Evolutionary conservation across 345 rosid genomes (phyloP), one percentile per base, ranked within the genome.

Genomic region (Ceriops tagal): DNA sequence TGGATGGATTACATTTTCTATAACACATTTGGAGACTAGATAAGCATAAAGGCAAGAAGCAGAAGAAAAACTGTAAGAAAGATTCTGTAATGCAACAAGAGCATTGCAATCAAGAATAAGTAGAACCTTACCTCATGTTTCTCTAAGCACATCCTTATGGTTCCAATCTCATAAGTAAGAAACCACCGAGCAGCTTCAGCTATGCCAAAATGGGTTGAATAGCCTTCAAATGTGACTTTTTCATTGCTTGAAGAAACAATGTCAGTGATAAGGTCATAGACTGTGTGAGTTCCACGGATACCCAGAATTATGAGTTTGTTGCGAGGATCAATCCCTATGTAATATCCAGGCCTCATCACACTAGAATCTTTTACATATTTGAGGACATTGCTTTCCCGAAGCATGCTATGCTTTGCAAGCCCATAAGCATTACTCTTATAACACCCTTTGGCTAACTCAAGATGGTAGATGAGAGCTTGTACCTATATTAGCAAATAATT

Each of bases 121-220:
- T 27, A 22, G 37, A 8, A 28, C n/a, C 30, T 32, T 70, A 95
- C 97, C 92, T 90, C 69, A 47, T 92, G 74, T 77, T 78, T 86
- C 77, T 85, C 81, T 66, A 92, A 80, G 79, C 87, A 89, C 67
- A 83, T 83, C 81, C 80, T 77, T 73, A 96, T 81, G 22, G 92
- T 83, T 76, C 81, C 86, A 46, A 87, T 52, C 78, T 96, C 99
- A 73, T 88, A 91, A 49, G 70, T 79, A 76, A 92, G 96, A 81
- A 96, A 90, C 99, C 99, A 95, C 22, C 93, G 79, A 49, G 99
- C 93, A 73, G 98, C 92, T 83, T 95, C 98, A 71, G 97, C 87
- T 4, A 90, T 90, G 78, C 98, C 99, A 82, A 92, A 92, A 80
- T 95, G 99, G 49, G 97, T 87, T 34, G 96, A 90, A 75, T 81